phyloP scores from a whole-genome alignment of 768 basidiomycete species.

The Boletus eberwhitei region DNA sequence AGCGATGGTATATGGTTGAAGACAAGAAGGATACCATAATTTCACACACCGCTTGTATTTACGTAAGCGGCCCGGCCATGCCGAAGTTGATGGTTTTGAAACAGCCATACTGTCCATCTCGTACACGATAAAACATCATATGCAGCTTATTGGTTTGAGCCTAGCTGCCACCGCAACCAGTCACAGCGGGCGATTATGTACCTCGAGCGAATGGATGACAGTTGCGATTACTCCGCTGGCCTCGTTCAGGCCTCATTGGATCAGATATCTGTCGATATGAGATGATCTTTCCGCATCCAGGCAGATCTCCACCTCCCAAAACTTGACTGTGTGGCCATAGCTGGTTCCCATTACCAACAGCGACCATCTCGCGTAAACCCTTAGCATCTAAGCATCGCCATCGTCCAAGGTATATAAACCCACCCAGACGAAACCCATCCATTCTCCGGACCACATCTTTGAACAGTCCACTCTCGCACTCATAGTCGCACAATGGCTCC shows the following conservation, averaged over 20 bases:
- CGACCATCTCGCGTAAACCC: background rate
- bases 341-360: background rate
- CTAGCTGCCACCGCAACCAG: background rate
- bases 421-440: background rate
- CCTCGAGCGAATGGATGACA: background rate
- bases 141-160: background rate
- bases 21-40: too few relatives aligned
- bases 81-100: too few relatives aligned
- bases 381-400: slow-evolving; percentile 5
- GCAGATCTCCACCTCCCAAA: background rate
- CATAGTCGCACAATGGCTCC: slow-evolving; percentile 35
- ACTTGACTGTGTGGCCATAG: background rate
- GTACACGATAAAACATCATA: background rate
- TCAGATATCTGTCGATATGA: slow-evolving; percentile 25
- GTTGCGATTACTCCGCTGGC: background rate
- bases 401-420: slow-evolving; percentile 20
- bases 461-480: slow-evolving; percentile 2
- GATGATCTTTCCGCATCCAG: slow-evolving; percentile 11
- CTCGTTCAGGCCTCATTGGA: slow-evolving; percentile 16
- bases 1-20: too few relatives aligned
- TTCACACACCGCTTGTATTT: too few relatives aligned
- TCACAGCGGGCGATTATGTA: background rate
- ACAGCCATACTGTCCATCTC: too few relatives aligned
- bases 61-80: too few relatives aligned
- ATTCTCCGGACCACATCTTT: slow-evolving; percentile 2